phyloP scores from a whole-genome alignment of 331 rosid species.

The Rosa hybrid region DNA sequence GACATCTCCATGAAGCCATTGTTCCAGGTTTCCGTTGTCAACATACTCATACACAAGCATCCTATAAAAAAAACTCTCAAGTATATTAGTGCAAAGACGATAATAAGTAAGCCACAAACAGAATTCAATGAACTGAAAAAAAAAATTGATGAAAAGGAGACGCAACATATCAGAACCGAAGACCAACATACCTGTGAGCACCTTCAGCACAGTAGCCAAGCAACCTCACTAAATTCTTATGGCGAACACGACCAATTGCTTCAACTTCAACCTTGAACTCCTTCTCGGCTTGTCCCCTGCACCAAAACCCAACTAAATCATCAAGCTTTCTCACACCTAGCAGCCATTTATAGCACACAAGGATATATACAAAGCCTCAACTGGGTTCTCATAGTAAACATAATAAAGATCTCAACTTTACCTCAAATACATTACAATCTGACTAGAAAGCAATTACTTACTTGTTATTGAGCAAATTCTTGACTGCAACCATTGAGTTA shows the following conservation, averaged over 20 bases:
- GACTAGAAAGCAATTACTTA: conserved; percentile 8
- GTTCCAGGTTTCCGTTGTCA: conserved; percentile 69
- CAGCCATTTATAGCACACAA: not conserved
- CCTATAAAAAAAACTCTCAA: conserved; percentile 33
- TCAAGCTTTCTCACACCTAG: conserved; percentile 16
- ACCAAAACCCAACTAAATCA: not conserved
- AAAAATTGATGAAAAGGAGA: not conserved
- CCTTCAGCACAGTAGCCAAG: conserved; percentile 71
- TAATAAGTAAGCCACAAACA: not conserved
- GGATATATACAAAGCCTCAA: not conserved
- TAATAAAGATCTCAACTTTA: not conserved
- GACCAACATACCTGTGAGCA: conserved; percentile 53
- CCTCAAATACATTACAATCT: not conserved
- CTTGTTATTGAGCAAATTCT: conserved; percentile 69
- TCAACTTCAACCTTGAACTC: conserved; percentile 75
- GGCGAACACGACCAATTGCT: conserved; percentile 75
- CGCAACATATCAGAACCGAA: not conserved
- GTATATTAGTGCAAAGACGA: not conserved
- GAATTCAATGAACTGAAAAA: not conserved
- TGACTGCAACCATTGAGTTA: conserved; percentile 49
- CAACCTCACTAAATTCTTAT: conserved; percentile 68
- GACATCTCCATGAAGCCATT: conserved; percentile 73
- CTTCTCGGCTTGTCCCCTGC: conserved; percentile 76
- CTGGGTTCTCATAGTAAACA: conserved; percentile 11
- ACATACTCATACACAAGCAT: conserved; percentile 70